Percentiles rank a stretch among this genome's conserved stretches.
Evolutionary conservation across 2,329 filamentous ascomycete genomes (phyloP).

Genomic region (Aspergillus alliaceus): DNA sequence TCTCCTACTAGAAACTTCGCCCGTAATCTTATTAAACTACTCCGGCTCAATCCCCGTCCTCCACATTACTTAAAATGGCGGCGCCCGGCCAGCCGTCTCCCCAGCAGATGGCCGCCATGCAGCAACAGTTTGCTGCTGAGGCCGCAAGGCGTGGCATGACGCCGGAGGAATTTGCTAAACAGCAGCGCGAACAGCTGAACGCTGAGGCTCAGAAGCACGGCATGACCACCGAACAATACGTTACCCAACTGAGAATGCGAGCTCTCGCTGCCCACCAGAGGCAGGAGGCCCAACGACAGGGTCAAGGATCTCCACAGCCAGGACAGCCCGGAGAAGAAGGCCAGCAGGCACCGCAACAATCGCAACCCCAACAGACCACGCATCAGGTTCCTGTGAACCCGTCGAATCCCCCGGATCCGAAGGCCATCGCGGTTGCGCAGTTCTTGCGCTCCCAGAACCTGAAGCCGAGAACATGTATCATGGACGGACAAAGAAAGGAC

Average conservation of each 20-base stretch:
- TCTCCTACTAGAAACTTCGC: background rate
- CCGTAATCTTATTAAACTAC: background rate
- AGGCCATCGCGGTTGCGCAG: conserved; percentile 83
- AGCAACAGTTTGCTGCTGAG: conserved; percentile 77
- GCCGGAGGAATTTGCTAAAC: conserved; percentile 77
- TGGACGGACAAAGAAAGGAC: conserved; percentile 95
- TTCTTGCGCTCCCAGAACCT: conserved; percentile 82
- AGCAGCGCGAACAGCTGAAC: conserved; percentile 48
- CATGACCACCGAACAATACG: conserved; percentile 53
- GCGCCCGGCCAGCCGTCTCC: conserved; percentile 60
- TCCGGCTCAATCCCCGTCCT: background rate
- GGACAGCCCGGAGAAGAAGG: conserved; percentile 39
- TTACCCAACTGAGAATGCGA: conserved; percentile 46
- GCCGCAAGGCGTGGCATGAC: conserved; percentile 82
- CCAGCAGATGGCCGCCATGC: conserved; percentile 82
- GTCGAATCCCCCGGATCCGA: conserved; percentile 72
- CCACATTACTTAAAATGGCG: conserved; percentile 31
- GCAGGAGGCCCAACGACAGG: conserved; percentile 36
- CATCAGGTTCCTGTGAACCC: conserved; percentile 51
- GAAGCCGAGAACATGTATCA: conserved; percentile 86
- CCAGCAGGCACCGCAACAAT: conserved; percentile 26
- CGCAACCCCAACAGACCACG: conserved; percentile 34
- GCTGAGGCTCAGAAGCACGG: conserved; percentile 52
- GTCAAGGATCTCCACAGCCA: conserved; percentile 33
- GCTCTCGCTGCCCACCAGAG: conserved; percentile 47